Percentiles rank a stretch among this genome's conserved stretches.
phyloP scores from a whole-genome alignment of 2,329 filamentous ascomycete genomes.

The Penicillium sp. region DNA sequence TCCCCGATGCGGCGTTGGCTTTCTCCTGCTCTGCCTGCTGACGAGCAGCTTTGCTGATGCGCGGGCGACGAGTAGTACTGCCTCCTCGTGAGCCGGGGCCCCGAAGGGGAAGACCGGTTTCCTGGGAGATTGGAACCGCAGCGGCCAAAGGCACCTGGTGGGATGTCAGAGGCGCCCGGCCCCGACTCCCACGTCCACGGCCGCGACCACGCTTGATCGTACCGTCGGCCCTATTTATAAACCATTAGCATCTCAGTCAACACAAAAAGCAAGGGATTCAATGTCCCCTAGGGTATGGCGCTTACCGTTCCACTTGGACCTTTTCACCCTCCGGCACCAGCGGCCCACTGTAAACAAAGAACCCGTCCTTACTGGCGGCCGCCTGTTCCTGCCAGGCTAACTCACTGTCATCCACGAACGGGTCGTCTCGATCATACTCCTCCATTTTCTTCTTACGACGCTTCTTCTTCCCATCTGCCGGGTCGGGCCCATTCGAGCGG shows the following conservation, averaged over 20 bases:
- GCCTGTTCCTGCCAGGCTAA: slow-evolving; percentile 91
- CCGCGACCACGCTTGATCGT: slow-evolving; percentile 57
- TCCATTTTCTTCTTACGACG: slow-evolving; percentile 59
- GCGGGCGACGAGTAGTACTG: slow-evolving; percentile 67
- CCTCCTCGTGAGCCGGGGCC: slow-evolving; percentile 68
- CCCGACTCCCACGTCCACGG: slow-evolving; percentile 45
- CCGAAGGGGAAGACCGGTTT: slow-evolving; percentile 65
- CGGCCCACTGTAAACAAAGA: slow-evolving; percentile 94
- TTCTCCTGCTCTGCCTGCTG: too few relatives aligned
- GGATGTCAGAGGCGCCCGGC: slow-evolving; percentile 52
- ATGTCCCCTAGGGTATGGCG: neutral
- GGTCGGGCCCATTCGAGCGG: too few relatives aligned
- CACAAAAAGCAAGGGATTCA: too few relatives aligned
- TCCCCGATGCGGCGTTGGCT: too few relatives aligned
- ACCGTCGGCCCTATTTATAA: slow-evolving; percentile 55
- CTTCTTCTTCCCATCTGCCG: slow-evolving; percentile 61
- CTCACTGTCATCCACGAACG: slow-evolving; percentile 81
- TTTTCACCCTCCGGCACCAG: slow-evolving; percentile 81
- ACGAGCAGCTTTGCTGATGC: too few relatives aligned
- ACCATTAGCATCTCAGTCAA: slow-evolving; percentile 38
- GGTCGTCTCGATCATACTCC: slow-evolving; percentile 59
- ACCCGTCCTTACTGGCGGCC: slow-evolving; percentile 86
- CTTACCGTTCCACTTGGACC: slow-evolving; percentile 54
- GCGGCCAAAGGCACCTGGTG: slow-evolving; percentile 64
- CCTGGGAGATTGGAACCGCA: slow-evolving; percentile 82